These are phyloP conservation scores for Amanita pallidorosea DNA, from an alignment of 768 basidiomycete species.

Conservation along the genomic window DNA sequence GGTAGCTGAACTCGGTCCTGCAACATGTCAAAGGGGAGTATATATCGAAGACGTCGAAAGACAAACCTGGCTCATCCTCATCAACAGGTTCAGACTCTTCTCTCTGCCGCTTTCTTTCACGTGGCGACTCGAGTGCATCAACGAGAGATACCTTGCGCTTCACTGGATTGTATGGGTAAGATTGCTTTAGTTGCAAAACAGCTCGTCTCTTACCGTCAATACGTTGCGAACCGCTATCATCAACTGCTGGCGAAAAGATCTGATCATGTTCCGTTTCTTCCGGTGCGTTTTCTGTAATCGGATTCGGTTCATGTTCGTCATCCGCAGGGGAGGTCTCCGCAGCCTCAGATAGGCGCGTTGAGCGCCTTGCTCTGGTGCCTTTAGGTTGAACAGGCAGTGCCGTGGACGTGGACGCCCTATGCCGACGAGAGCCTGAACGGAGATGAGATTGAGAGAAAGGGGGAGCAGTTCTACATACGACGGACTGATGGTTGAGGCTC, in stretches of 20 bases:
- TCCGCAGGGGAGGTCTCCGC: constrained; percentile 12
- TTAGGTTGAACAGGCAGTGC: constrained; percentile 17
- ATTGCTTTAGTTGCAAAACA: neutral
- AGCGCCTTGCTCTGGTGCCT: constrained; percentile 18
- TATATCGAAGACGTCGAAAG: constrained; percentile 7
- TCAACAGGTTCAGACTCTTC: constrained; percentile 61
- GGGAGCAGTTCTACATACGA: constrained; percentile 16
- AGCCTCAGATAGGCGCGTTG: constrained; percentile 17
- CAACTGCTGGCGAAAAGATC: constrained; percentile 19
- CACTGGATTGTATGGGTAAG: constrained; percentile 20
- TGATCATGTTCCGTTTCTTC: constrained; percentile 22
- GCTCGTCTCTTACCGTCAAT: constrained; percentile 17
- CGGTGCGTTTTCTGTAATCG: constrained; percentile 16
- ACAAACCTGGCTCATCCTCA: constrained; percentile 49
- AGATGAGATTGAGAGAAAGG: neutral
- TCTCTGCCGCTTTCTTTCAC: constrained; percentile 47
- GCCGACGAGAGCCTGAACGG: constrained; percentile 18
- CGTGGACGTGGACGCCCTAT: constrained; percentile 24
- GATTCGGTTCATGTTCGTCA: constrained; percentile 15
- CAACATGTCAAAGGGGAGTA: neutral
- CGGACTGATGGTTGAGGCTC: constrained; percentile 23
- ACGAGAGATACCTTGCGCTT: constrained; percentile 57
- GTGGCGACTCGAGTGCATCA: constrained; percentile 34
- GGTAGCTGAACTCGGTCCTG: constrained; percentile 20
- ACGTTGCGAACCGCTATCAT: constrained; percentile 13